Conservation (phyloP, 352 stramenopile species). For the Globisporangium carolinianum region DNA sequence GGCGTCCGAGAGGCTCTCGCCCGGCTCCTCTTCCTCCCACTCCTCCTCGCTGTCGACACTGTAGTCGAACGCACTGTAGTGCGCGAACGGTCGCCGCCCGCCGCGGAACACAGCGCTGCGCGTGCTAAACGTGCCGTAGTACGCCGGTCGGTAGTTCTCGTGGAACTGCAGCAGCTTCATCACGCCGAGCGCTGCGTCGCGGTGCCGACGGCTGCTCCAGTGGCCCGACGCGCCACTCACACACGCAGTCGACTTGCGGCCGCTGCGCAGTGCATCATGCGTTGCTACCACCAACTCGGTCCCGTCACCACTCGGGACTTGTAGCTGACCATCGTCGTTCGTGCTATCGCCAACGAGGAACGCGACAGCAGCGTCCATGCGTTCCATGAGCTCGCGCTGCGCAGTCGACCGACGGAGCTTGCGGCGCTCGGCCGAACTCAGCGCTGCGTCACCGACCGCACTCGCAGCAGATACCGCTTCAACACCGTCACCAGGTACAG, state of each 20-base stretch:
- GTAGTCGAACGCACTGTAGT: conserved; percentile 69
- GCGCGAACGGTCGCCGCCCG: conserved; percentile 55
- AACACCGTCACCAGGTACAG: no score
- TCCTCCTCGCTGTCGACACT: conserved; percentile 81
- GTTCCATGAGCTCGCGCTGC: conserved; percentile 28
- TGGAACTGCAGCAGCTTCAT: conserved; percentile 87
- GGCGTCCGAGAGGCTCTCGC: conserved; percentile 71
- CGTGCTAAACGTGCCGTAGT: conserved; percentile 70
- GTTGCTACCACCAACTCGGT: background rate
- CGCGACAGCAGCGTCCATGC: conserved; percentile 39
- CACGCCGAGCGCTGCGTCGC: conserved; percentile 52
- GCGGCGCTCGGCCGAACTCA: background rate
- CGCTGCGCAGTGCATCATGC: no score
- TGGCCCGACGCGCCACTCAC: conserved; percentile 14
- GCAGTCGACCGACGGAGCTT: conserved; percentile 1
- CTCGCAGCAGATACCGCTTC: no score
- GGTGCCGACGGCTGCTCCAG: conserved; percentile 48
- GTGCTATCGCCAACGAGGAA: conserved; percentile 13
- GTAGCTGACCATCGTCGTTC: background rate
- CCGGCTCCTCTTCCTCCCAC: conserved; percentile 85
- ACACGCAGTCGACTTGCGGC: conserved; percentile 12
- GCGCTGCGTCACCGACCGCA: background rate
- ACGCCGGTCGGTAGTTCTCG: conserved; percentile 77
- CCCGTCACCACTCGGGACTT: background rate
- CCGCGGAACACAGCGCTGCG: conserved; percentile 45